phyloP scores from a whole-genome alignment of 2,329 filamentous ascomycete genomes.

The Fusarium armeniacum region DNA sequence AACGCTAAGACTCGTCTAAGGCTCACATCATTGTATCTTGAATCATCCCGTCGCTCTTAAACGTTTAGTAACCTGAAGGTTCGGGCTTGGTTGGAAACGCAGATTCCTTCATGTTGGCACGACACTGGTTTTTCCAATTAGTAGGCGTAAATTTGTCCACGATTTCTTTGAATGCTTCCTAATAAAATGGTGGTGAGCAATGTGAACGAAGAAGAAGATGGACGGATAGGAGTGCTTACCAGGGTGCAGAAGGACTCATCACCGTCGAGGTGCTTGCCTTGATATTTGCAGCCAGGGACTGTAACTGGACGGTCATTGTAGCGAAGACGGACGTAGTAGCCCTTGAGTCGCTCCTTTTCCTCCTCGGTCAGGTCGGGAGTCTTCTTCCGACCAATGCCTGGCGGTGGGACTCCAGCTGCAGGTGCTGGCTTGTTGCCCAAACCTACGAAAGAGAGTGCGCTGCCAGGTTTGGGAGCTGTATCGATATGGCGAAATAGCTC shows the following conservation, averaged over 20 bases:
- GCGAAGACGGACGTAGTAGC: constrained; percentile 88
- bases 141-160: constrained; percentile 90
- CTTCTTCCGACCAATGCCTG: constrained; percentile 72
- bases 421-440: constrained; percentile 35
- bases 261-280: constrained; percentile 86
- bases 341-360: constrained; percentile 73
- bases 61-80: constrained; percentile 62
- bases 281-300: constrained; percentile 82
- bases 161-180: constrained; percentile 91
- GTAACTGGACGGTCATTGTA: constrained; percentile 90
- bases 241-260: constrained; percentile 93
- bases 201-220: constrained; percentile 12
- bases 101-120: constrained; percentile 59
- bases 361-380: constrained; percentile 66
- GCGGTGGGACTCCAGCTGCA: constrained; percentile 52
- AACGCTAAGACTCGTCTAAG: neutral
- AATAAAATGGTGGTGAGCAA: constrained; percentile 2
- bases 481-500: constrained; percentile 81
- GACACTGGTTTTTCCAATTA: constrained; percentile 76
- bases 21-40: neutral
- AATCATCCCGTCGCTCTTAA: neutral
- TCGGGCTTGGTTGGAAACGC: constrained; percentile 64
- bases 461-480: constrained; percentile 33
- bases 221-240: constrained; percentile 62
- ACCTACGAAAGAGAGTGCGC: constrained; percentile 49